These are phyloP conservation scores for Ganoderma meredithae DNA, from an alignment of 1,284 basidiomycete species.

Conservation along the genomic window DNA sequence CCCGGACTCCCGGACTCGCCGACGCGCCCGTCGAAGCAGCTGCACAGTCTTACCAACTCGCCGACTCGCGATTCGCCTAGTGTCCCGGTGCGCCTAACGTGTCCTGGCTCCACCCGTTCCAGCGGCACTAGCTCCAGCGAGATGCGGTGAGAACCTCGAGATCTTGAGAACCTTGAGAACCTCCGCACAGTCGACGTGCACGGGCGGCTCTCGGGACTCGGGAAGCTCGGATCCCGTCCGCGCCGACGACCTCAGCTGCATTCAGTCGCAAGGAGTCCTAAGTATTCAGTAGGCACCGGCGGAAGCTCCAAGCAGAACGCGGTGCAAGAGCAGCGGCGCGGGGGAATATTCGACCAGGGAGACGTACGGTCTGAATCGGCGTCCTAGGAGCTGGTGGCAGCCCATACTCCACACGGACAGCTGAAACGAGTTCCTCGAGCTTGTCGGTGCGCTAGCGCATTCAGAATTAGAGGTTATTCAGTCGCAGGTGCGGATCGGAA, in stretches of 20 bases:
- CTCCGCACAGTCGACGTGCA: neutral
- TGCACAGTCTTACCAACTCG: neutral
- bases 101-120: neutral
- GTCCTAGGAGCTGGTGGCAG: neutral
- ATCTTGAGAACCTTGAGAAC: neutral
- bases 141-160: neutral
- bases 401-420: neutral
- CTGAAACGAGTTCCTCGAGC: slow-evolving; percentile 4
- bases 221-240: slow-evolving; percentile 1
- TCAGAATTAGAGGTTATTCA: neutral
- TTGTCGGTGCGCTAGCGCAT: neutral
- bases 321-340: neutral
- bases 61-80: neutral
- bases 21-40: neutral
- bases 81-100: neutral
- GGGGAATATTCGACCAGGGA: neutral
- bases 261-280: neutral
- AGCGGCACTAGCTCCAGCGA: neutral
- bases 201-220: neutral
- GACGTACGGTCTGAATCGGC: neutral
- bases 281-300: neutral
- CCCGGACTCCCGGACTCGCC: neutral
- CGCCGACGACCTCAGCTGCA: neutral
- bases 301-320: neutral
- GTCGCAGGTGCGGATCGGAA: neutral